Evolutionary conservation across 345 rosid genomes (phyloP), one percentile per base, ranked within the genome.

Genomic region (Gossypium turneri): DNA sequence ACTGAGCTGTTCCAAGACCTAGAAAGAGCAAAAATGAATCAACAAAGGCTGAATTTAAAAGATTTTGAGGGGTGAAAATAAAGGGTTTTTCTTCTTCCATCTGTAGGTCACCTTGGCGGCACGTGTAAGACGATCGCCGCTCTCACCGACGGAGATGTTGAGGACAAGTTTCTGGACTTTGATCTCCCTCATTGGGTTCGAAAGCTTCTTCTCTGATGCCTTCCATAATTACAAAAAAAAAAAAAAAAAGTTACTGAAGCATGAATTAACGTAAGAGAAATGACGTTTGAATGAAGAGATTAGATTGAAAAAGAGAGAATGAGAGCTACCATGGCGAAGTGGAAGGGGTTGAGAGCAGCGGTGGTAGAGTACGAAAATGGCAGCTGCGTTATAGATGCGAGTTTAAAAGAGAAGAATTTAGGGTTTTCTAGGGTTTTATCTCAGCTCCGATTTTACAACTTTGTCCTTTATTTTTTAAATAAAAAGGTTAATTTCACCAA

Each of bases 61-160:
- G 20, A 8, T 15, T 24, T 6, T 10, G 6, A 25, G 55, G 1
- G 2, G 11, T 29, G 43, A 68, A 7, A 55, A 22, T 10, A 10
- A 72, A 69, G 44, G 27, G 45, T 11, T 7, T 47, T 16, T 13
- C 9, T 1, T 47, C 13, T 47, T 47, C 13, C 7, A 5, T 15
- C 12, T 20, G 15, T 7, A 64, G 45, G 56, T 41, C n/a, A 93
- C 98, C 94, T 94, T 94, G 75, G 97, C 85, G 19, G 98, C 98
- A 52, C 97, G 91, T 43, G 98, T 94, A 77, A 94, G 97, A 12
- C 97, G 93, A 88, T 94, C 98, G 7, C 97, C 98, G 75, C 97
- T 90, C 81, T 94, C 97, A 25, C 98, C 98, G 74, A 94, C 98
- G 79, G 97, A 92, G 85, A 94, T 94, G 88, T 94, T 94, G 74